Conservation (phyloP, 352 stramenopile species). For the Phytophthora fragariaefolia region DNA sequence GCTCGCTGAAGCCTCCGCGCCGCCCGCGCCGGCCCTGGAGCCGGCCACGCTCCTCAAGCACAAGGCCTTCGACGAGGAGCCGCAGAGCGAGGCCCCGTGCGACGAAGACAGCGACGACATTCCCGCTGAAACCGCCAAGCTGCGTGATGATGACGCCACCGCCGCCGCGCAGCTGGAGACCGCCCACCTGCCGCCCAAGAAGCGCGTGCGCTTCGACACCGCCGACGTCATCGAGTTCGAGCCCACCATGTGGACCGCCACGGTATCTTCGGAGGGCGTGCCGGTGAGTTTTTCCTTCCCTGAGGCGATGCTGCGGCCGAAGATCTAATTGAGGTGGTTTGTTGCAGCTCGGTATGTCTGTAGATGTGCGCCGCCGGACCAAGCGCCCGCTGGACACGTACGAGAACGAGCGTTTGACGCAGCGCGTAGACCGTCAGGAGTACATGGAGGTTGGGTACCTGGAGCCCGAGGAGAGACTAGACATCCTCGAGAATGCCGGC, state of each 20-base stretch:
- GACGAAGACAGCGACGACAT: constrained; percentile 32
- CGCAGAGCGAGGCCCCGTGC: constrained; percentile 29
- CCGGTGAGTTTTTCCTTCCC: constrained; percentile 46
- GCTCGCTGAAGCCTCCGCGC: constrained; percentile 33
- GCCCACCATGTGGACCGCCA: constrained; percentile 82
- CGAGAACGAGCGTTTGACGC: constrained; percentile 58
- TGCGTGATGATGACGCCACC: constrained; percentile 8
- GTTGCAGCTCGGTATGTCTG: constrained; percentile 69
- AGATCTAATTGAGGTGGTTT: constrained; percentile 10
- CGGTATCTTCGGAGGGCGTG: constrained; percentile 77
- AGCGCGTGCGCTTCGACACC: constrained; percentile 63
- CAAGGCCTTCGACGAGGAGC: constrained; percentile 32
- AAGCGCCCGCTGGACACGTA: constrained; percentile 71
- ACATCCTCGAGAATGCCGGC: constrained; percentile 76
- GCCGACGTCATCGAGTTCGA: constrained; percentile 85
- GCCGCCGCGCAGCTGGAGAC: not conserved
- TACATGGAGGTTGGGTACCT: constrained; percentile 88
- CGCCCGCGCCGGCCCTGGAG: constrained; percentile 8
- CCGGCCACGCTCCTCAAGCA: constrained; percentile 28
- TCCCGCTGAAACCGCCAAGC: not conserved
- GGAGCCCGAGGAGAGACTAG: constrained; percentile 76
- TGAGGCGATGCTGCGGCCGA: not conserved
- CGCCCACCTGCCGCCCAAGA: constrained; percentile 27
- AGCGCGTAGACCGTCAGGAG: constrained; percentile 70
- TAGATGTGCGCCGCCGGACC: constrained; percentile 65